Base-by-base conservation (phyloP, 2,329 filamentous ascomycete species). In the Rachicladosporium sp. region DNA sequence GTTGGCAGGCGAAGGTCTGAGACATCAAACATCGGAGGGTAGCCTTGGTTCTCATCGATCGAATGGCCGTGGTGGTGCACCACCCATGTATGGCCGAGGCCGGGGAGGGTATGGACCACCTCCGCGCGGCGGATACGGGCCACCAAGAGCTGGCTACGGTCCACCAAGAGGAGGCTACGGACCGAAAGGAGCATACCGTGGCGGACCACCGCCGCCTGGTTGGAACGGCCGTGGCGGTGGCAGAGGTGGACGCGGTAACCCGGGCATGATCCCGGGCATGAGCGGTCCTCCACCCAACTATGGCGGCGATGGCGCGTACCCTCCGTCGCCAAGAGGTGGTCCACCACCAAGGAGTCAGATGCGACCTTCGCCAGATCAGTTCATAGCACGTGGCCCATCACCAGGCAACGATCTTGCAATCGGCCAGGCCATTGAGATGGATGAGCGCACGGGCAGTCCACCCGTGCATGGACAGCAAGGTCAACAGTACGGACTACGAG, bases 381-480 rank as follows among this genome's bases (percentile, higher is more conserved):
- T 43, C 34, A 38, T 47, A 9, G 45, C 46, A 33, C 35, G 51
- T 40, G 34, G 39, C n/a, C 36, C 38, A 38, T 37, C 37, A 11
- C 39, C 44, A 41, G 34, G 43, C 44, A 40, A 31, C 37, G 37
- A 42, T 35, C 44, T 45, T 7, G 46, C 41, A n/a, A 65, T 78
- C 9, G 78, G 78, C 7, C 79, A 80, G 53, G 77, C 81, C 3
- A 73, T 87, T 38, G 86, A 91, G 58, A 88, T 93, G 83, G 80
- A 88, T 56, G 78, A 80, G 29, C 67, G 70, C 10, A 67, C 68
- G n/a, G 70, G 70, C 31, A 70, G 67, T 39, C 69, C 71, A n/a
- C 57, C 60, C 40, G 62, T 60, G 21, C 41, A 29, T 12, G 34
- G 34, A 23, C 40, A 49, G 21, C 43, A 47, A 9, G 45, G 38